phyloP scores from a whole-genome alignment of 2,329 filamentous ascomycete species.

The Trichoderma sp. region DNA sequence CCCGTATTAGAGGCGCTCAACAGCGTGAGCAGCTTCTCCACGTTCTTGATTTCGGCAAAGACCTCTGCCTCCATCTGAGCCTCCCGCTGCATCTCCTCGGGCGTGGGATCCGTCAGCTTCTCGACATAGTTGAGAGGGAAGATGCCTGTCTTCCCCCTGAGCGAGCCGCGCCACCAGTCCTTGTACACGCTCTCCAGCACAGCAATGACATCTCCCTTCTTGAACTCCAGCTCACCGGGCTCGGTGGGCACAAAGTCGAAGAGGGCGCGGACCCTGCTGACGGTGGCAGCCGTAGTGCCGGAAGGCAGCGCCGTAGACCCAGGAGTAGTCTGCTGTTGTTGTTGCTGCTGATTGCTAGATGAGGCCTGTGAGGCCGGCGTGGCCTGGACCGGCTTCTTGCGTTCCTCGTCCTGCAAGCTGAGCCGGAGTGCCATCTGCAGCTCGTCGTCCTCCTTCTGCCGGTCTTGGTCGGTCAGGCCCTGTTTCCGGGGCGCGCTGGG shows the following conservation, averaged over 20 bases:
- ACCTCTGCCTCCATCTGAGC: slow-evolving; percentile 87
- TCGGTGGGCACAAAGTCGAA: slow-evolving; percentile 96
- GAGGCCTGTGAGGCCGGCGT: slow-evolving; percentile 38
- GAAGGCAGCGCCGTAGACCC: slow-evolving; percentile 63
- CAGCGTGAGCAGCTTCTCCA: slow-evolving; percentile 76
- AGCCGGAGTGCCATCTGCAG: slow-evolving; percentile 93
- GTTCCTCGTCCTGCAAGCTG: slow-evolving; percentile 84
- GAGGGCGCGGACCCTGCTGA: slow-evolving; percentile 88
- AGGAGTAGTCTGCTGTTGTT: slow-evolving; percentile 42
- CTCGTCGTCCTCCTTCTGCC: slow-evolving; percentile 95
- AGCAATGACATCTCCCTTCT: slow-evolving; percentile 95
- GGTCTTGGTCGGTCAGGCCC: slow-evolving; percentile 83
- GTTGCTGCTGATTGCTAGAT: slow-evolving; percentile 43
- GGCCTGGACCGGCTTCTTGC: slow-evolving; percentile 54
- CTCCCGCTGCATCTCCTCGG: slow-evolving; percentile 90
- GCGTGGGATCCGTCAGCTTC: slow-evolving; percentile 91
- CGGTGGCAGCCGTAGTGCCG: slow-evolving; percentile 92
- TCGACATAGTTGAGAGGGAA: slow-evolving; percentile 99
- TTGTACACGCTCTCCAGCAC: slow-evolving; percentile 98
- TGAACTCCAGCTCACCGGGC: slow-evolving; percentile 90
- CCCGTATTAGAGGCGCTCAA: slow-evolving; percentile 84
- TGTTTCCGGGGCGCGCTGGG: slow-evolving; percentile 94
- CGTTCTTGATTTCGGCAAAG: slow-evolving; percentile 66
- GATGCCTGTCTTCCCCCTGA: slow-evolving; percentile 93
- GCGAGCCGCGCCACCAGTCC: slow-evolving; percentile 98